Percentiles rank a stretch among this genome's conserved stretches.
Evolutionary conservation across 2,329 filamentous ascomycete genomes (phyloP).

Genomic region (Ophidiomyces ophidiicola): DNA sequence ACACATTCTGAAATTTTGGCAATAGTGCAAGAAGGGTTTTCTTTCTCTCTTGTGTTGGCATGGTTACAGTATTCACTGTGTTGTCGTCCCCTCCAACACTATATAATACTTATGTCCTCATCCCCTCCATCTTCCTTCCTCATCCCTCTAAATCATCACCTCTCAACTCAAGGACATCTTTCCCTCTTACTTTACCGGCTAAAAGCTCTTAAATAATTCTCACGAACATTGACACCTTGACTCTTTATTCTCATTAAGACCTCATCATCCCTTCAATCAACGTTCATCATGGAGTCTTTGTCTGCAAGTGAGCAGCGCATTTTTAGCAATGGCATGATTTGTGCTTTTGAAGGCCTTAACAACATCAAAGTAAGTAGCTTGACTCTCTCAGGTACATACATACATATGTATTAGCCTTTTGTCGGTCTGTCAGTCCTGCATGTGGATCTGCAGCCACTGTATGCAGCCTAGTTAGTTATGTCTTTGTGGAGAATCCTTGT

Average conservation of each 20-base stretch:
- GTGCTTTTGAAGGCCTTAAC: constrained; percentile 12
- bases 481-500: too few relatives aligned
- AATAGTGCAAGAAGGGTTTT: not conserved
- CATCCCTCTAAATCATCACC: not conserved
- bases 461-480: too few relatives aligned
- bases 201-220: not conserved
- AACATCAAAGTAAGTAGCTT: constrained; percentile 16
- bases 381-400: not conserved
- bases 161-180: not conserved
- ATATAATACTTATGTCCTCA: constrained; percentile 1
- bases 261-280: not conserved
- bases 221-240: not conserved
- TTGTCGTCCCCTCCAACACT: not conserved
- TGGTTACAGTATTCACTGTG: not conserved
- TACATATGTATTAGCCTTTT: not conserved
- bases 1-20: constrained; percentile 1
- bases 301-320: constrained; percentile 19
- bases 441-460: not conserved
- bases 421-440: not conserved
- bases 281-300: constrained; percentile 15
- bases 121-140: constrained; percentile 3
- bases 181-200: not conserved
- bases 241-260: not conserved
- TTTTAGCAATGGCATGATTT: constrained; percentile 16
- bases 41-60: not conserved